Evolutionary conservation across 1,139 yeast species (phyloP).

Genomic region (Geotrichum cucujoidarum): DNA sequence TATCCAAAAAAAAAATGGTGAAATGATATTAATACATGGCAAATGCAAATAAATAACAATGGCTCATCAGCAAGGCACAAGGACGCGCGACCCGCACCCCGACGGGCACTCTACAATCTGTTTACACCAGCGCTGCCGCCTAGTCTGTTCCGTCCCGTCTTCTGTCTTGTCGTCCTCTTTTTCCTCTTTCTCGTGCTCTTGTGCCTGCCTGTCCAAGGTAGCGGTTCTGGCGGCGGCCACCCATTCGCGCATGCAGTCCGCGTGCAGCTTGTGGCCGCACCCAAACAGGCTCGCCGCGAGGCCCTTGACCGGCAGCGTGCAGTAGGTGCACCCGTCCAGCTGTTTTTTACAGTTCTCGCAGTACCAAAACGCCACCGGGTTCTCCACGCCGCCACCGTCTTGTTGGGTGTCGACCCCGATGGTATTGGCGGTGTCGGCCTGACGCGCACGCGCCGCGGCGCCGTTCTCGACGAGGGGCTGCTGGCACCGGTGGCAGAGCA

Average conservation of each 20-base stretch:
- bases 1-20: too few relatives aligned
- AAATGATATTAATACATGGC: neutral
- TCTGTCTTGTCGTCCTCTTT: too few relatives aligned
- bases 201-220: too few relatives aligned
- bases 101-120: conserved; percentile 5
- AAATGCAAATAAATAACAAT: too few relatives aligned
- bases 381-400: neutral
- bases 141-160: too few relatives aligned
- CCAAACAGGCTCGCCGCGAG: conserved; percentile 56
- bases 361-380: conserved; percentile 68
- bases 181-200: too few relatives aligned
- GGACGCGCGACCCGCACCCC: neutral
- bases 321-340: conserved; percentile 70
- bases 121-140: neutral
- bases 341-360: conserved; percentile 64
- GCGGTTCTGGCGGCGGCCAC: conserved; percentile 33
- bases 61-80: too few relatives aligned
- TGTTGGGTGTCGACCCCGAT: neutral
- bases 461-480: conserved; percentile 60
- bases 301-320: conserved; percentile 75
- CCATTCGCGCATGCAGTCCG: conserved; percentile 76
- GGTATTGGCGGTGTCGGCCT: neutral
- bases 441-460: conserved; percentile 29
- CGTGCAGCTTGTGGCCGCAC: conserved; percentile 90
- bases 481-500: conserved; percentile 66